A percentile compares a stretch with the other conserved stretches of the same genome.
phyloP scores from a whole-genome alignment of 495 filamentous ascomycete genomes.

The Aspergillus affinis region DNA sequence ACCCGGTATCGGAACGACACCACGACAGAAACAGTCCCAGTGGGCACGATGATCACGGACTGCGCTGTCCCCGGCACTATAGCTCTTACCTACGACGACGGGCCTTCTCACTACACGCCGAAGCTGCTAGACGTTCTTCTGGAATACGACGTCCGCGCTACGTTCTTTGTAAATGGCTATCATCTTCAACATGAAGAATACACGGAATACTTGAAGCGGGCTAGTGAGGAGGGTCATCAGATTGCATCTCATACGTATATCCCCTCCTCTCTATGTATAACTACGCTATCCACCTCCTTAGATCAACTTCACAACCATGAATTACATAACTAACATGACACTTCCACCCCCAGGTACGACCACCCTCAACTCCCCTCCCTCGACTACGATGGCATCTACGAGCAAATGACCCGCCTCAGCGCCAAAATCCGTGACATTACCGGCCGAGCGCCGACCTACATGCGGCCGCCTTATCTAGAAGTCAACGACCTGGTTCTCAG shows the following conservation, averaged over 20 bases:
- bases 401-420: constrained; percentile 70
- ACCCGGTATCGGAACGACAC: not conserved
- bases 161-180: constrained; percentile 73
- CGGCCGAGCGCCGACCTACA: constrained; percentile 74
- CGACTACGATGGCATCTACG: constrained; percentile 48
- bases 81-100: constrained; percentile 77
- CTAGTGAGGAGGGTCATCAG: constrained; percentile 65
- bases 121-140: constrained; percentile 63
- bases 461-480: constrained; percentile 48
- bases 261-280: not conserved
- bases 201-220: constrained; percentile 59
- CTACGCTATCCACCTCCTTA: not conserved
- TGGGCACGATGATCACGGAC: constrained; percentile 57
- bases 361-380: constrained; percentile 61
- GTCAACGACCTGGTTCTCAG: constrained; percentile 28
- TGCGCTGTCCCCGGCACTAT: constrained; percentile 59
- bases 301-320: not conserved
- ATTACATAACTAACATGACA: not conserved
- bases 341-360: constrained; percentile 37
- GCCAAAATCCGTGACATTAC: constrained; percentile 66
- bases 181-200: constrained; percentile 57
- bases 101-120: constrained; percentile 64
- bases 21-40: constrained; percentile 30
- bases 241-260: constrained; percentile 72
- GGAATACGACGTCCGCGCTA: constrained; percentile 59